Evolutionary conservation across 495 filamentous ascomycete species (phyloP), one percentile per base, ranked within the genome.

Genomic region (Geoglossum glabrum): DNA sequence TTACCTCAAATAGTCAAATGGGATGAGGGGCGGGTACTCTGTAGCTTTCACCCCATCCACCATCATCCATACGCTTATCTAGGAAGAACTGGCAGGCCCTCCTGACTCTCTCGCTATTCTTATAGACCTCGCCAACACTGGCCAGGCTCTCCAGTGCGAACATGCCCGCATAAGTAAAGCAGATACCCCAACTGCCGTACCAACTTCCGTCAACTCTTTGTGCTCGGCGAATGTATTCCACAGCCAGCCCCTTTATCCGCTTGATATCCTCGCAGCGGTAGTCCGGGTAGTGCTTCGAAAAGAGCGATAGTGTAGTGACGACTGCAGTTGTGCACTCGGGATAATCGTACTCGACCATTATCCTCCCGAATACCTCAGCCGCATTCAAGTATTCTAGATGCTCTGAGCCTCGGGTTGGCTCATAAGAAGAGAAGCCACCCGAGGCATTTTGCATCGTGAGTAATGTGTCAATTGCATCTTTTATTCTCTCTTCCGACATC

Each of bases 271-370:
- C 67, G 0, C 77, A 65, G 45, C 89, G 76, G 69, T 98, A 90
- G 25, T 82, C 71, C 0, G 90, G 90, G 71, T 87, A 86, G 64
- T 82, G 78, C 61, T 85, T 80, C 59, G 76, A 76, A 73, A 97
- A 98, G 5, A 90, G 73, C 0, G 80, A 83, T 0, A 98, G 74
- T 0, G 84, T 87, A 1, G 88, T 95, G n/a, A 97, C 85, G 5
- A 87, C 86, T 1, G 92, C 90, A 1, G 93, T 96, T 1, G 92
- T 97, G 69, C 93, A 98, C 67, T 98, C 92, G 0, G 90, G 90
- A 62, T 97, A 95, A 64, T 95, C 88, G 67, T 97, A 98, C 60
- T 95, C 87, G 38, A 97, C 83, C 92, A 98, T 97, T 67, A 98
- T 97, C 13, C 82, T 78, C 17, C 90, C 93, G 65, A 98, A 98